Conservation (phyloP, 768 basidiomycete genomes). For the Chalciporus piperatus region DNA sequence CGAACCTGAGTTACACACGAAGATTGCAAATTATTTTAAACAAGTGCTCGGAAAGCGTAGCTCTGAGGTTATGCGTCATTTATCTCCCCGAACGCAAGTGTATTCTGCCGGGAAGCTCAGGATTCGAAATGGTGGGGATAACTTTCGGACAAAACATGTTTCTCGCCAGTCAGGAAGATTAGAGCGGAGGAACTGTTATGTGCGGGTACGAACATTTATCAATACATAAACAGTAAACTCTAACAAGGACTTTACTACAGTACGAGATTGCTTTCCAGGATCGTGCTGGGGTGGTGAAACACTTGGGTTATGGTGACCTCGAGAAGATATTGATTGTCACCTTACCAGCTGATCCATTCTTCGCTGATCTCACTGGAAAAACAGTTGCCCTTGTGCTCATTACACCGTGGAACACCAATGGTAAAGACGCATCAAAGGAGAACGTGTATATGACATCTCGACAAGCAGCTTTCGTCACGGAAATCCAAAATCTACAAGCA, state of each 20-base stretch:
- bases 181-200: too few relatives aligned
- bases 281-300: not conserved
- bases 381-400: not conserved
- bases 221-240: not conserved
- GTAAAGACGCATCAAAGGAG: not conserved
- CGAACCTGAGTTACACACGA: not conserved
- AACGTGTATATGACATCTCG: not conserved
- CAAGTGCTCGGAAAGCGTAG: not conserved
- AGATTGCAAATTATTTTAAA: not conserved
- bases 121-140: not conserved
- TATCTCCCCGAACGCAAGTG: not conserved
- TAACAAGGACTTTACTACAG: not conserved
- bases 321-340: not conserved
- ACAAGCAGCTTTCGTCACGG: not conserved
- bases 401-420: not conserved
- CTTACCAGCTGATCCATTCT: not conserved
- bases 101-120: not conserved
- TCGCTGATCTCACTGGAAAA: not conserved
- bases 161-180: not conserved
- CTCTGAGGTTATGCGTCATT: not conserved
- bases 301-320: too few relatives aligned
- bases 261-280: not conserved
- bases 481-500: not conserved
- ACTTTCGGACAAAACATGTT: not conserved
- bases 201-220: not conserved